Conservation (phyloP, 2,329 filamentous ascomycete species). For the Byssochlamys sp. region DNA sequence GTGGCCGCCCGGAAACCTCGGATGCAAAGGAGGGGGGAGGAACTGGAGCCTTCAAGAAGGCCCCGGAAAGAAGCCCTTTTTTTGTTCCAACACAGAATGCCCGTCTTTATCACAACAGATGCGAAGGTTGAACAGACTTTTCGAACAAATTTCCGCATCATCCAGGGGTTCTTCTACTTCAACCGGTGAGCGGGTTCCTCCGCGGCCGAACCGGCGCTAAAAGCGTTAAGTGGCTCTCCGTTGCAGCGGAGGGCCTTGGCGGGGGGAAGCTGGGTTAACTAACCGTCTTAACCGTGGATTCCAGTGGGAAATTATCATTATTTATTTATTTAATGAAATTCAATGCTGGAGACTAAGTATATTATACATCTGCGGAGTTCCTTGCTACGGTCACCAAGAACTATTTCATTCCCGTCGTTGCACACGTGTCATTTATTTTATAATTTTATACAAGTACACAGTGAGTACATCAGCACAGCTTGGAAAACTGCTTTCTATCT, state of each 20-base stretch:
- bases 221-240: neutral
- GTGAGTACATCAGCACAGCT: no score
- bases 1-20: neutral
- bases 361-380: no score
- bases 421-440: no score
- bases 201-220: neutral
- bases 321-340: no score
- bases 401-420: no score
- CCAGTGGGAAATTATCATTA: no score
- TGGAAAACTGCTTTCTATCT: slow-evolving; percentile 6
- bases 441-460: no score
- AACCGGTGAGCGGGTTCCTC: neutral
- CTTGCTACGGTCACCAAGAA: no score
- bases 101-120: neutral
- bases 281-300: no score
- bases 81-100: neutral
- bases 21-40: neutral
- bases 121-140: neutral
- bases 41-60: neutral
- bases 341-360: no score
- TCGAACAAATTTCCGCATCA: neutral
- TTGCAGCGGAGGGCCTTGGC: neutral
- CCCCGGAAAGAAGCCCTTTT: neutral
- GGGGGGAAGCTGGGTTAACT: neutral
- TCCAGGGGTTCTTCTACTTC: neutral